phyloP scores from a whole-genome alignment of 169 alveolate species.

The Cryptosporidium meleagridis region DNA sequence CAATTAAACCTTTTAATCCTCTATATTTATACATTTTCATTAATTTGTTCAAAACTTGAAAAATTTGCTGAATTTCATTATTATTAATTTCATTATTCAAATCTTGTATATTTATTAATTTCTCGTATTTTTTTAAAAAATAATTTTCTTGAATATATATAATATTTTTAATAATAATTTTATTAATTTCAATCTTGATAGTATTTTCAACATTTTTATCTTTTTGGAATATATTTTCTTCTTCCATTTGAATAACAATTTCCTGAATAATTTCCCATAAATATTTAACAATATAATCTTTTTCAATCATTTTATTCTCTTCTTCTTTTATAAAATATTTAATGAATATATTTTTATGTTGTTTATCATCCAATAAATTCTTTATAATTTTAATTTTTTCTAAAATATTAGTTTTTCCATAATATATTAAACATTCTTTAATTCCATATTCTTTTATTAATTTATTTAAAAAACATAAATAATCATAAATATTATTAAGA shows the following conservation, averaged over 20 bases:
- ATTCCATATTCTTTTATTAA: not conserved
- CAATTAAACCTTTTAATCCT: constrained; percentile 11
- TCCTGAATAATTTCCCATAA: not conserved
- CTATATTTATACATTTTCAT: constrained; percentile 11
- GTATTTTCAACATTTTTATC: constrained; percentile 29
- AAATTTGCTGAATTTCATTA: not conserved
- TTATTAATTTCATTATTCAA: not conserved
- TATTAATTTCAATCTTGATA: constrained; percentile 40
- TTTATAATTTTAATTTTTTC: constrained; percentile 5
- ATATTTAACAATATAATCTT: not conserved
- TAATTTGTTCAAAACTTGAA: not conserved
- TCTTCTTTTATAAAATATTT: constrained; percentile 7
- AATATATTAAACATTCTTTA: constrained; percentile 37
- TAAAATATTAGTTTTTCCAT: constrained; percentile 13
- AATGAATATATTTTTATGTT: constrained; percentile 27
- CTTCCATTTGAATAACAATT: constrained; percentile 38
- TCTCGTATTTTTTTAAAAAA: not conserved
- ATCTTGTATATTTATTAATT: not conserved
- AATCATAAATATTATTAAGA: not conserved
- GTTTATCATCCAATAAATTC: not conserved
- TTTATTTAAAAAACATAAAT: constrained; percentile 13
- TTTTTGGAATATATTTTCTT: constrained; percentile 55
- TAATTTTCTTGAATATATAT: constrained; percentile 38
- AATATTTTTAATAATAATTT: constrained; percentile 6
- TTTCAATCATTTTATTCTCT: constrained; percentile 21